Evolutionary conservation across 345 rosid genomes (phyloP), one percentile per base, ranked within the genome.

Genomic region (Anacardium occidentale): DNA sequence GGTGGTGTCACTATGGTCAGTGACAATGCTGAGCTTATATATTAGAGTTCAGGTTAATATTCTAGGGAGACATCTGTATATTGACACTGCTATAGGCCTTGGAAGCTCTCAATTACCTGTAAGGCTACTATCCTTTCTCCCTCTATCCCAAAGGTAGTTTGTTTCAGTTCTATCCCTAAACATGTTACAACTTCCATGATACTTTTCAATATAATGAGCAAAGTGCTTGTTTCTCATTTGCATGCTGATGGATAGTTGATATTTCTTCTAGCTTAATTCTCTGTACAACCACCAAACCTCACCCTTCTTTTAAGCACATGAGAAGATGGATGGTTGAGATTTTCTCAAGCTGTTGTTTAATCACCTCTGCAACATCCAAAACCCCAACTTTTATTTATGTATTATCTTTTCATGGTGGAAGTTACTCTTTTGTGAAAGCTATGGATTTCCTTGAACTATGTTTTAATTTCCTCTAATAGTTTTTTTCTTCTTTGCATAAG

Each of bases 11-110:
- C 75, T 95, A 40, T 95, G 98, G 98, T 84, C 97, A 10, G 88
- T 90, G 78, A 90, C 93, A 24, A 75, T 91, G 81, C 90, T 95
- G 63, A 87, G 86, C 82, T 86, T 95, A 77, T 95, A 93, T 82
- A 84, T 90, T 77, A 89, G 92, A 78, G 93, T 91, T 78, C 99
- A 93, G 85, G 97, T 93, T 83, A 93, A 95, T 83, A 90, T 95
- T 75, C 84, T 95, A 58, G 92, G 98, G 74, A 93, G 98, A 79
- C 98, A 91, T 85, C 77, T 95, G 66, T 95, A 95, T 78, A 83
- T 95, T 54, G 98, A 91, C 80, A 90, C 89, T 66, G 98, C 98
- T 71, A 88, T 83, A 60, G 88, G 80, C 78, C 94, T 89, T 66
- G 90, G 79, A 72, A 88, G 84, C 74, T 84, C 96, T 52, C 82